Percentiles rank a stretch among this genome's conserved stretches.
Evolutionary conservation across 75 land plant genomes (phyloP).

Genomic region (Pinus tabuliformis): DNA sequence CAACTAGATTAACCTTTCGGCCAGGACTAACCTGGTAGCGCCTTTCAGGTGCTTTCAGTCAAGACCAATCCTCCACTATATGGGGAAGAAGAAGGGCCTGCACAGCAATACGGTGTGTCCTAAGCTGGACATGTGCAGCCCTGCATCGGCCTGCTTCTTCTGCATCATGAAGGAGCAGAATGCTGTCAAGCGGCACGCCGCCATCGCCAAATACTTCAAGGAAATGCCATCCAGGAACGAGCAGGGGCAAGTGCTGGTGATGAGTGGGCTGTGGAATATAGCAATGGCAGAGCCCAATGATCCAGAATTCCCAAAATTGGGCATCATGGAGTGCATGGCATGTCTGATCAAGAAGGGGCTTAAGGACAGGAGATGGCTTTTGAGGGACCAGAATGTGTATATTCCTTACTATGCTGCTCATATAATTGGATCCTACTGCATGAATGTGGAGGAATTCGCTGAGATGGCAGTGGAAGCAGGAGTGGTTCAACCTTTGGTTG

Average conservation of each 20-base stretch:
- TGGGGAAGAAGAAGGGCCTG: conserved; percentile 8
- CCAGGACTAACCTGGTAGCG: no score
- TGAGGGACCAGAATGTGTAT: conserved; percentile 57
- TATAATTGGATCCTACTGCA: conserved; percentile 80
- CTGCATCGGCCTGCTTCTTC: conserved; percentile 53
- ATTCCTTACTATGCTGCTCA: conserved; percentile 91
- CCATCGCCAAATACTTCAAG: conserved; percentile 34
- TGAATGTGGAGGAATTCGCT: conserved; percentile 55
- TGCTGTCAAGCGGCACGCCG: conserved; percentile 16
- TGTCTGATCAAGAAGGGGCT: conserved; percentile 38
- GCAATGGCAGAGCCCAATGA: conserved; percentile 72
- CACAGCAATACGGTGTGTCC: conserved; percentile 6
- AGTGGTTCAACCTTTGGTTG: conserved; percentile 58
- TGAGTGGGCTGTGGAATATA: conserved; percentile 54
- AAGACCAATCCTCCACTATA: no score
- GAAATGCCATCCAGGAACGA: conserved; percentile 32
- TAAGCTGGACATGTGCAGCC: conserved; percentile 7
- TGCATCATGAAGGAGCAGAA: conserved; percentile 49
- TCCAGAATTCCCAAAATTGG: conserved; percentile 47
- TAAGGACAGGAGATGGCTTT: conserved; percentile 44
- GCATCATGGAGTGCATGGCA: conserved; percentile 57
- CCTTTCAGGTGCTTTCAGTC: no score
- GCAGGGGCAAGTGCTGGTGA: conserved; percentile 32
- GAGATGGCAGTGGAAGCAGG: conserved; percentile 61
- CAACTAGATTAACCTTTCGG: no score